Percentiles rank a stretch among this genome's conserved stretches.
Conservation (phyloP, 495 filamentous ascomycete genomes). For the Xylaria sp. region DNA sequence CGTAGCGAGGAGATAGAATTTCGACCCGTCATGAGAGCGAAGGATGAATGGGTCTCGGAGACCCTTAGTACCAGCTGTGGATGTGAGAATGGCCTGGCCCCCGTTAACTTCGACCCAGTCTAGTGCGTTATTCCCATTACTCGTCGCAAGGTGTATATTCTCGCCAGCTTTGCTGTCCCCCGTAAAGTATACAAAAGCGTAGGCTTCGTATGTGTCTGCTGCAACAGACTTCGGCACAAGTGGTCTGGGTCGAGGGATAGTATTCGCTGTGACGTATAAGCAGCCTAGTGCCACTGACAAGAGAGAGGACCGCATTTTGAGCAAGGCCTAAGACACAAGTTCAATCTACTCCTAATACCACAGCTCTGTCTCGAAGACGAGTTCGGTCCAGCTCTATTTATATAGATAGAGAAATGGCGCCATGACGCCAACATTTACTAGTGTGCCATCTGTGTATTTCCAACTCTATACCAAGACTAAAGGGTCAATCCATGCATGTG, state of each 20-base stretch:
- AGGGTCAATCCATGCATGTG: not conserved
- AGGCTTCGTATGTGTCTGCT: conserved; percentile 31
- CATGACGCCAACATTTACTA: not conserved
- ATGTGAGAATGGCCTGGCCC: conserved; percentile 28
- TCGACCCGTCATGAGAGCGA: conserved; percentile 31
- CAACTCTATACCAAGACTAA: not conserved
- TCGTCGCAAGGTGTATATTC: conserved; percentile 34
- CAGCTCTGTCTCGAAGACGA: not conserved
- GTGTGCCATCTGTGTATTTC: not conserved
- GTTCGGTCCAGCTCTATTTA: not conserved
- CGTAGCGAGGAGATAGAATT: conserved; percentile 35
- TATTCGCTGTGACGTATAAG: not conserved
- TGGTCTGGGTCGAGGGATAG: conserved; percentile 19
- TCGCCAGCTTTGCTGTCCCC: conserved; percentile 28
- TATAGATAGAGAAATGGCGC: not conserved
- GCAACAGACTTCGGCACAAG: conserved; percentile 9
- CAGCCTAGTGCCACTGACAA: not conserved
- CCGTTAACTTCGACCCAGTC: conserved; percentile 31
- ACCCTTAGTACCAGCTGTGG: conserved; percentile 29
- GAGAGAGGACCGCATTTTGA: conserved; percentile 1
- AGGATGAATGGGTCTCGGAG: conserved; percentile 37
- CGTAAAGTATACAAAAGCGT: conserved; percentile 34
- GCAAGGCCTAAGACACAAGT: not conserved
- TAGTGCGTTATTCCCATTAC: conserved; percentile 36
- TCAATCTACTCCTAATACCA: not conserved